Base-by-base conservation (phyloP, 768 basidiomycete species). In the Russula brevipes region DNA sequence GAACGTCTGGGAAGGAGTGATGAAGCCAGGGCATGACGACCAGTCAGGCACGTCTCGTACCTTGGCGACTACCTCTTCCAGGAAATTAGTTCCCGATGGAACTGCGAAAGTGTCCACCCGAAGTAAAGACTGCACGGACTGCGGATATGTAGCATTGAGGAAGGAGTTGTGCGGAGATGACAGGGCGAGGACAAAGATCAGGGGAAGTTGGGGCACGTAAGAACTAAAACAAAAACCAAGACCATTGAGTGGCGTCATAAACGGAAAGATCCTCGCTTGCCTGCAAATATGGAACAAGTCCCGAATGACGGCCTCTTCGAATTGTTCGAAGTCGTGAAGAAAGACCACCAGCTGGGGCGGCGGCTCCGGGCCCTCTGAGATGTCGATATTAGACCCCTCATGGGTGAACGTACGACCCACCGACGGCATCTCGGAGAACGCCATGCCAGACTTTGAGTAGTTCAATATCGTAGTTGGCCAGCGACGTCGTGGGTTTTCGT, bases 201-300 rank as follows among this genome's bases (percentile, higher is more conserved):
- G 72, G 0, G 87, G 88, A 3, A 91, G 73, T 16, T 72, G 71
- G 4, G 82, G 73, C 24, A 85, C 74, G 35, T 80, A 78, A 52
- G 79, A 75, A 67, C 89, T 91, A 35, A 1, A 12, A 36, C 5
- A n/a, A 24, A 24, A 24, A 24, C 24, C 1, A 24, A 24, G 24
- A 24, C 46, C n/a, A 19, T 7, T 46, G 44, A 50, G 38, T 44
- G 42, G 52, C 16, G n/a, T 57, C 30, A 24, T 33, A 6, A 38
- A 31, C 14, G 1, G 3, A 49, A 31, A 24, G n/a, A 49, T 41
- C 12, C 39, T 36, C 14, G 53, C 71, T n/a, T 64, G 85, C 89
- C 86, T 88, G 77, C 81, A 88, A 41, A 91, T 85, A 57, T 86
- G 80, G 46, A 90, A 82, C 17, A 90, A 69, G 68, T 91, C 88